These are phyloP conservation scores for Quercus phellos DNA, from an alignment of 331 rosid species.

Conservation along the genomic window DNA sequence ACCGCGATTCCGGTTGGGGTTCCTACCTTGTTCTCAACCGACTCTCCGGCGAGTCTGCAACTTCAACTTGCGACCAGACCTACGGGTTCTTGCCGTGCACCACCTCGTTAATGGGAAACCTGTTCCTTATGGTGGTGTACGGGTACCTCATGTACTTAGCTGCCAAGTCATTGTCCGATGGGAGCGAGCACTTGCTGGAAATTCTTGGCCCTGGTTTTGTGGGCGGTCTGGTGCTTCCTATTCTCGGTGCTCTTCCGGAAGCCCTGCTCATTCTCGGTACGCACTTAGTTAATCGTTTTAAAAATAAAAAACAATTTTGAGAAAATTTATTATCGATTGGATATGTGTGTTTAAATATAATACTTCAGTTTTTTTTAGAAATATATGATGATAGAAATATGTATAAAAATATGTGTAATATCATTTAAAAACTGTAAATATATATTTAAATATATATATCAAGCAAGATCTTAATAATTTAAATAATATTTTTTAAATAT, in stretches of 20 bases:
- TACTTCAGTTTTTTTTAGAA: too few relatives aligned
- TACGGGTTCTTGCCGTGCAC: constrained; percentile 52
- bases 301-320: too few relatives aligned
- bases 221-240: constrained; percentile 47
- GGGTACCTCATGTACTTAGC: constrained; percentile 37
- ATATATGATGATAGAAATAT: too few relatives aligned
- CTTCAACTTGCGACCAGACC: constrained; percentile 36
- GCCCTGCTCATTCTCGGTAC: constrained; percentile 47
- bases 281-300: background rate
- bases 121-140: constrained; percentile 34
- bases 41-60: background rate
- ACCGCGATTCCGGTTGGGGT: too few relatives aligned
- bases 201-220: constrained; percentile 48
- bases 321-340: too few relatives aligned
- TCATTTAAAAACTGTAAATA: too few relatives aligned
- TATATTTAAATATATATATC: too few relatives aligned
- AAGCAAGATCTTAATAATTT: too few relatives aligned
- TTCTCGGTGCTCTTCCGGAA: constrained; percentile 48
- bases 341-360: too few relatives aligned
- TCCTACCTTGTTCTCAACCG: constrained; percentile 14
- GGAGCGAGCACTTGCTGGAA: constrained; percentile 48
- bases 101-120: constrained; percentile 33
- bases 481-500: too few relatives aligned
- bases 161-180: constrained; percentile 38
- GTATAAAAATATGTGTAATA: too few relatives aligned